These are phyloP conservation scores for Beauveria sp. DNA, from an alignment of 2,329 filamentous ascomycete species.

Conservation along the genomic window DNA sequence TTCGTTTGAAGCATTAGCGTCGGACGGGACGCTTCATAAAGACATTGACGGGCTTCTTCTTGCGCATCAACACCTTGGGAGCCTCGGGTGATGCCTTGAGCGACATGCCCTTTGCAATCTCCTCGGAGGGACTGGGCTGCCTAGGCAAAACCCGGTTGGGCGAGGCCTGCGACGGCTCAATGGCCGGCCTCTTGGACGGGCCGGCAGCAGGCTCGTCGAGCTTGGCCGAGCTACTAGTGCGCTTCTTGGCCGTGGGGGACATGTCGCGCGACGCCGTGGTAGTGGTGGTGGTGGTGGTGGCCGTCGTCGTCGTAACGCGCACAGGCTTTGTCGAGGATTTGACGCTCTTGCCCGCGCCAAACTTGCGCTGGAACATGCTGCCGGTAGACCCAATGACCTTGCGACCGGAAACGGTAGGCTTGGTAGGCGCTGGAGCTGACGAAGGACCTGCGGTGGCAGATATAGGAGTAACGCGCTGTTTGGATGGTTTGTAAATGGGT, in stretches of 20 bases:
- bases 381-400: not conserved
- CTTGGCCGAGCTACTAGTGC: not conserved
- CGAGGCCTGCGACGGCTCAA: constrained; percentile 30
- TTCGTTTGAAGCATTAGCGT: not conserved
- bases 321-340: not conserved
- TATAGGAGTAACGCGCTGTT: not conserved
- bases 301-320: not conserved
- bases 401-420: not conserved
- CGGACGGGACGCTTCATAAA: constrained; percentile 8
- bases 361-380: constrained; percentile 11
- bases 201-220: not conserved
- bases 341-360: not conserved
- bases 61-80: not conserved
- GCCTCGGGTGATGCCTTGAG: constrained; percentile 16
- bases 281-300: constrained; percentile 13
- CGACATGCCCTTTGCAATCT: constrained; percentile 19
- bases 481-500: not conserved
- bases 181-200: constrained; percentile 29
- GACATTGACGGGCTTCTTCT: constrained; percentile 8
- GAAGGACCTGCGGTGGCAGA: not conserved
- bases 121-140: not conserved
- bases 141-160: not conserved
- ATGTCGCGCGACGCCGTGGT: constrained; percentile 15
- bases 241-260: constrained; percentile 14
- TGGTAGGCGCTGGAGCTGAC: not conserved